Conservation (phyloP, 805 yeast species). For the Saturnispora saitoi region DNA sequence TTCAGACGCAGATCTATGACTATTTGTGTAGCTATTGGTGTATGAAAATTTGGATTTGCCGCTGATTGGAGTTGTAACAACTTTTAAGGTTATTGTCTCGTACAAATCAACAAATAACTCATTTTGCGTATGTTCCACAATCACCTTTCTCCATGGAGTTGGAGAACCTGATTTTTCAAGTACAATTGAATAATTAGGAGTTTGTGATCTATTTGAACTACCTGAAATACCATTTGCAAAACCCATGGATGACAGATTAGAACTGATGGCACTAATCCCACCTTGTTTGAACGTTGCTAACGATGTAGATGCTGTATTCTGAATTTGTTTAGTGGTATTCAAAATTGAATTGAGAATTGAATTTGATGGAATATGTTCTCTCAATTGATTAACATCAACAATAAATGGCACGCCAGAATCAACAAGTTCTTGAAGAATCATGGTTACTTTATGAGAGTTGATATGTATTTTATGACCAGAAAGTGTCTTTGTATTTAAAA, state of each 20-base stretch:
- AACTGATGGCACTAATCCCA: slow-evolving; percentile 8
- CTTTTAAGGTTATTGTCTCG: slow-evolving; percentile 53
- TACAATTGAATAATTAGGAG: slow-evolving; percentile 14
- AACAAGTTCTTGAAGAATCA: slow-evolving; percentile 67
- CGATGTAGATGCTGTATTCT: slow-evolving; percentile 26
- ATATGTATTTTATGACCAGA: slow-evolving; percentile 51
- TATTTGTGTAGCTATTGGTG: neutral
- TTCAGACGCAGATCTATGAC: neutral
- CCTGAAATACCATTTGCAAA: slow-evolving; percentile 3
- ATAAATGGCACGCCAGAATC: slow-evolving; percentile 69
- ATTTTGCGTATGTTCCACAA: slow-evolving; percentile 66
- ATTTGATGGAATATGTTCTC: slow-evolving; percentile 61
- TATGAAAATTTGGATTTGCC: neutral
- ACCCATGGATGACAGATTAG: slow-evolving; percentile 8
- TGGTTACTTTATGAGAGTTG: slow-evolving; percentile 60
- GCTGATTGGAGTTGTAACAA: slow-evolving; percentile 29
- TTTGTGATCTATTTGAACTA: neutral
- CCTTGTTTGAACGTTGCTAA: slow-evolving; percentile 23
- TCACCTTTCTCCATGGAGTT: slow-evolving; percentile 72
- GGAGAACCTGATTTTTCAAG: slow-evolving; percentile 30
- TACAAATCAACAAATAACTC: slow-evolving; percentile 79
- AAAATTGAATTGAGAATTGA: slow-evolving; percentile 47
- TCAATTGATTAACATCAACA: slow-evolving; percentile 62
- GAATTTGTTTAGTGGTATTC: slow-evolving; percentile 30
- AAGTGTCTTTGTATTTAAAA: slow-evolving; percentile 39